phyloP scores from a whole-genome alignment of 768 basidiomycete genomes.

The Pleurotus sapidus region DNA sequence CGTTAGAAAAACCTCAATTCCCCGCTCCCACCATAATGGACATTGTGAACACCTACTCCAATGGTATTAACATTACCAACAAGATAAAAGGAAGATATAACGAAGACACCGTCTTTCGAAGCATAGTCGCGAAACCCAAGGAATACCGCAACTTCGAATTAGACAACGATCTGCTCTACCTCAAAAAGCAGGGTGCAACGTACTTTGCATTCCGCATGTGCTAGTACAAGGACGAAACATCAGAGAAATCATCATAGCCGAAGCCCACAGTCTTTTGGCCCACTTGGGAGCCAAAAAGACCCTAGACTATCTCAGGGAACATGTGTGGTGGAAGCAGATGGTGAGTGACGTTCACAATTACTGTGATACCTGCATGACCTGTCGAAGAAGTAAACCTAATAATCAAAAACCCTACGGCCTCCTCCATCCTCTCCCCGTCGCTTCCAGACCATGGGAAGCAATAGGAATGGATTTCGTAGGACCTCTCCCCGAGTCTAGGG shows the following conservation, averaged over 20 bases:
- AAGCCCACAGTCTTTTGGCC: slow-evolving; percentile 37
- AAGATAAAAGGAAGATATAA: slow-evolving; percentile 13
- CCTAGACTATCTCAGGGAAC: slow-evolving; percentile 17
- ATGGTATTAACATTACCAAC: slow-evolving; percentile 2
- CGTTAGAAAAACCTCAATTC: too few relatives aligned
- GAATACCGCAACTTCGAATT: slow-evolving; percentile 23
- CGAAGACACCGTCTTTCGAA: slow-evolving; percentile 25
- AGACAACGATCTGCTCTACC: slow-evolving; percentile 17
- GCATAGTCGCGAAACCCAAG: slow-evolving; percentile 18
- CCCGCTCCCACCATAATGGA: neutral
- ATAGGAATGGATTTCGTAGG: slow-evolving; percentile 26
- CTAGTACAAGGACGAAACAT: slow-evolving; percentile 11
- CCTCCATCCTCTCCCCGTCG: slow-evolving; percentile 16
- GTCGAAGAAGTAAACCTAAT: slow-evolving; percentile 11
- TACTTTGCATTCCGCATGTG: slow-evolving; percentile 27
- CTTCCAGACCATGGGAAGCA: slow-evolving; percentile 19
- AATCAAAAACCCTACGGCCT: slow-evolving; percentile 17
- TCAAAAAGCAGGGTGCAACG: too few relatives aligned
- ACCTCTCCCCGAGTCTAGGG: slow-evolving; percentile 18
- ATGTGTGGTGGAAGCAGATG: slow-evolving; percentile 24
- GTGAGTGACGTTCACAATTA: slow-evolving; percentile 11
- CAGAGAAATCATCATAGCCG: slow-evolving; percentile 30
- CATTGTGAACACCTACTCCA: neutral
- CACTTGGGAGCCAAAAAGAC: slow-evolving; percentile 37
- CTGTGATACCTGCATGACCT: slow-evolving; percentile 18